Conservation (phyloP, 768 basidiomycete species). For the Lactifluus subvellereus region DNA sequence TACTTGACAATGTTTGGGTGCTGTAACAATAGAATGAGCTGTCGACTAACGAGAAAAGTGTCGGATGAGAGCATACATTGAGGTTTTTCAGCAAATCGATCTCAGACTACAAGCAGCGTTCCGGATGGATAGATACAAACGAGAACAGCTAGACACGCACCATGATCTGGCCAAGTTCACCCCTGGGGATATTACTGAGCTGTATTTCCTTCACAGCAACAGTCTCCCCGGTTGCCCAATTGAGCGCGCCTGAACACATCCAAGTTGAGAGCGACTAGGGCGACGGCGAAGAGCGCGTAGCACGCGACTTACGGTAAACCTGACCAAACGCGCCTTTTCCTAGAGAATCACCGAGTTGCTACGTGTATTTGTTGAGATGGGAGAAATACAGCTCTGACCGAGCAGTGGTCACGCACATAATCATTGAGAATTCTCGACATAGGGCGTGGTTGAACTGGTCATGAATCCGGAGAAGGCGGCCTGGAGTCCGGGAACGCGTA, state of each 20-base stretch:
- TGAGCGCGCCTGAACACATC: slow-evolving; percentile 62
- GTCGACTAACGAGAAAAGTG: neutral
- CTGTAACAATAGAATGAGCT: slow-evolving; percentile 37
- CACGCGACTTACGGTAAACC: slow-evolving; percentile 73
- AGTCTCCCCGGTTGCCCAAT: slow-evolving; percentile 96
- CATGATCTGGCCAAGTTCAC: slow-evolving; percentile 96
- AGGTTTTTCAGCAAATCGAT: slow-evolving; percentile 97
- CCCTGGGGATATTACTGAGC: slow-evolving; percentile 87
- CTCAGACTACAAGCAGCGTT: slow-evolving; percentile 58
- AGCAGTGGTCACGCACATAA: slow-evolving; percentile 9
- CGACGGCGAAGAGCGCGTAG: neutral
- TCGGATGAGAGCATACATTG: slow-evolving; percentile 48
- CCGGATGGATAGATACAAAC: neutral
- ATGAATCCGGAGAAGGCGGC: slow-evolving; percentile 4
- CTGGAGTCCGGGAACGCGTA: neutral
- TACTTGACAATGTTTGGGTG: slow-evolving; percentile 99
- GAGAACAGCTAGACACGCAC: slow-evolving; percentile 35
- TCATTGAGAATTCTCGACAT: slow-evolving; percentile 24
- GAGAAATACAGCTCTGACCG: no score
- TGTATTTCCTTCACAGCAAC: slow-evolving; percentile 99
- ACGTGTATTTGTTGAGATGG: neutral
- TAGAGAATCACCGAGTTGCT: slow-evolving; percentile 97
- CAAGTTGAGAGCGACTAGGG: neutral
- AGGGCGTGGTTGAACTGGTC: slow-evolving; percentile 17
- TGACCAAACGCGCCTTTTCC: slow-evolving; percentile 97